Evolutionary conservation across 768 basidiomycete species (phyloP).

Genomic region (Dentipellis sp.): DNA sequence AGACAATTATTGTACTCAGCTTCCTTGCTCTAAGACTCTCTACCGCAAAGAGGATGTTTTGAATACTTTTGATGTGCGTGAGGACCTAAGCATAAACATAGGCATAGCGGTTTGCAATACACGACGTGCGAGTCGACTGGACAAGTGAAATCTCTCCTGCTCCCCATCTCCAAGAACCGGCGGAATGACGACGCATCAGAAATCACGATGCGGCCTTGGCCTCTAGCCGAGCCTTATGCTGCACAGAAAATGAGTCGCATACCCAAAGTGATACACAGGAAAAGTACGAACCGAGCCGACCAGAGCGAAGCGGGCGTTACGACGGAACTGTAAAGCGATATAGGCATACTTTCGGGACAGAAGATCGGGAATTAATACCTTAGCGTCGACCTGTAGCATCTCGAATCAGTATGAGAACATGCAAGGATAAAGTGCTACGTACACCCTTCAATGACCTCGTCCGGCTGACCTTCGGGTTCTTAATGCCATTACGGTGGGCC

Average conservation of each 20-base stretch:
- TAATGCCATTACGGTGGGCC: slow-evolving; percentile 98
- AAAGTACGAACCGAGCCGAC: slow-evolving; percentile 56
- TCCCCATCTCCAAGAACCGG: neutral
- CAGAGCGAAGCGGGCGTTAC: slow-evolving; percentile 67
- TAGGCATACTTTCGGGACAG: slow-evolving; percentile 1
- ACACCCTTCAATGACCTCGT: slow-evolving; percentile 88
- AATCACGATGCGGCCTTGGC: slow-evolving; percentile 41
- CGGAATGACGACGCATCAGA: neutral
- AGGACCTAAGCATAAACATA: slow-evolving; percentile 11
- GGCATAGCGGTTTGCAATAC: slow-evolving; percentile 10
- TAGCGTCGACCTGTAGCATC: slow-evolving; percentile 59
- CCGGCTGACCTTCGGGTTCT: slow-evolving; percentile 63
- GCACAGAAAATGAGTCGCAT: slow-evolving; percentile 5
- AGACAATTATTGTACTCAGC: too few relatives aligned
- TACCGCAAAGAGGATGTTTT: slow-evolving; percentile 7
- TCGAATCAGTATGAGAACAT: slow-evolving; percentile 1
- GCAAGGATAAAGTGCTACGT: slow-evolving; percentile 59
- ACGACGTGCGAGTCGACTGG: slow-evolving; percentile 1
- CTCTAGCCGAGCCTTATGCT: slow-evolving; percentile 63
- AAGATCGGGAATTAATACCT: slow-evolving; percentile 34
- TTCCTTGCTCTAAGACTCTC: too few relatives aligned
- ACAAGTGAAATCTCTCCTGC: neutral
- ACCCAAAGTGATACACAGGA: neutral
- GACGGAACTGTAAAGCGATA: slow-evolving; percentile 58
- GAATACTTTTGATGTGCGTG: slow-evolving; percentile 17